Evolutionary conservation across 2,329 filamentous ascomycete genomes (phyloP), one percentile per base, ranked within the genome.

Genomic region (Cercospora sp.): DNA sequence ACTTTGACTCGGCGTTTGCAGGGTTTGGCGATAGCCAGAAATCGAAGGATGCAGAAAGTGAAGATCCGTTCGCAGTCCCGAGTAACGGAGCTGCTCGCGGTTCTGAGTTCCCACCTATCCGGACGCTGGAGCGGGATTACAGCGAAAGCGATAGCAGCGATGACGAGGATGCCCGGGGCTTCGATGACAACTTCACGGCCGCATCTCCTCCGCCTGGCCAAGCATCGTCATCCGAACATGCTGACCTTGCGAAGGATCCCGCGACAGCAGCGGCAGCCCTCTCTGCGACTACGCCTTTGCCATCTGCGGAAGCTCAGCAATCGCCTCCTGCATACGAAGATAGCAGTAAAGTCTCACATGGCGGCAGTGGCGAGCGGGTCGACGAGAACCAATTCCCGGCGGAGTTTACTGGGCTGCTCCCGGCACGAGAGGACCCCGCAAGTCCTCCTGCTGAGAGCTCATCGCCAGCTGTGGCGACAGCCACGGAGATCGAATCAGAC

Each of bases 181-280:
- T 98, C 76, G 94, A 96, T 60, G 95, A 99, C 77, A 90, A 97
- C 79, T 98, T 98, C 77, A 90, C 91, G 0, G 88, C 91, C 13
- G 86, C 87, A 31, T 85, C 82, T 53, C 80, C 84, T 1, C 65
- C 66, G 1, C 28, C 60, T 18, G 66, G 67, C n/a, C 68, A 63
- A 16, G 69, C 71, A 33, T 51, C 63, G 9, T 28, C 30, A 3
- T 12, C 53, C n/a, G 59, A 36, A 9, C 42, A 57, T n/a, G 23
- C 40, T 16, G 45, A 45, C 13, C 9, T 55, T 8, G 57, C 36
- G 3, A 30, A 33, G n/a, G 60, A 45, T 30, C 53, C 67, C 16
- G 57, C 40, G 8, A 36, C 68, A 7, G 45, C 64, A 18, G 61
- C 67, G 16, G 51, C 64, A 36, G 67, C 66, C 23, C 36, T 30